A percentile compares a stretch with the other conserved stretches of the same genome.
phyloP scores from a whole-genome alignment of 2,329 filamentous ascomycete species.

The Neophaeococcomyces mojaviensis region DNA sequence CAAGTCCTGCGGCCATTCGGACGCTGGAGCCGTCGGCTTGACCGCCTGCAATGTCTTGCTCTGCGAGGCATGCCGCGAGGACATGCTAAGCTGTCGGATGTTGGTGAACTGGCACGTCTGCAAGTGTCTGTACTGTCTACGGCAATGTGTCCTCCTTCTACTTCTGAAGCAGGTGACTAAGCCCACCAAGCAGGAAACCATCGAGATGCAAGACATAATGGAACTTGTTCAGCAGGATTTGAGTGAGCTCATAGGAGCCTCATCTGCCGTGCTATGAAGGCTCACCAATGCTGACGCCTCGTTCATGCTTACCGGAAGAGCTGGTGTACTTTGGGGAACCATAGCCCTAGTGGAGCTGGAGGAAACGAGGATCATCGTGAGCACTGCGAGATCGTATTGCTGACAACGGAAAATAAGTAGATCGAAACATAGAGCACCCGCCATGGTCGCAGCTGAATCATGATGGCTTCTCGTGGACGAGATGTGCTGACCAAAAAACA shows the following conservation, averaged over 20 bases:
- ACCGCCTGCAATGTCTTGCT: slow-evolving; percentile 6
- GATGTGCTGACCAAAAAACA: too few species aligned
- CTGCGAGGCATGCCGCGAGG: slow-evolving; percentile 1
- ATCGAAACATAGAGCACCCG: too few species aligned
- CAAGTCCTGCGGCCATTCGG: slow-evolving; percentile 1
- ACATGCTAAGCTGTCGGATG: slow-evolving; percentile 3
- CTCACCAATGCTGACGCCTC: not conserved
- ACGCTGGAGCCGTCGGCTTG: slow-evolving; percentile 1
- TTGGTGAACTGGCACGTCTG: slow-evolving; percentile 4
- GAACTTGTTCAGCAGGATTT: slow-evolving; percentile 1
- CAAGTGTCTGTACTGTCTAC: not conserved
- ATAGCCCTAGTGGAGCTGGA: not conserved
- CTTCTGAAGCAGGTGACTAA: slow-evolving; percentile 5
- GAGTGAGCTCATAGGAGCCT: not conserved
- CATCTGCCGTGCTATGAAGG: not conserved
- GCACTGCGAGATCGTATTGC: too few species aligned
- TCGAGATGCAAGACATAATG: not conserved
- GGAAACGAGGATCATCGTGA: too few species aligned
- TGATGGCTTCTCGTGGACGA: too few species aligned
- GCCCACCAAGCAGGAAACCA: not conserved
- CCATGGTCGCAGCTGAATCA: too few species aligned
- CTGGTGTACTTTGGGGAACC: not conserved
- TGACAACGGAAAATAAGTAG: too few species aligned
- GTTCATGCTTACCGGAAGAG: not conserved
- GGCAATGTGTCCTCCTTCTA: slow-evolving; percentile 3